Evolutionary conservation across 179 eudicot genomes (phyloP).

Genomic region (Carnegiea gigantea): DNA sequence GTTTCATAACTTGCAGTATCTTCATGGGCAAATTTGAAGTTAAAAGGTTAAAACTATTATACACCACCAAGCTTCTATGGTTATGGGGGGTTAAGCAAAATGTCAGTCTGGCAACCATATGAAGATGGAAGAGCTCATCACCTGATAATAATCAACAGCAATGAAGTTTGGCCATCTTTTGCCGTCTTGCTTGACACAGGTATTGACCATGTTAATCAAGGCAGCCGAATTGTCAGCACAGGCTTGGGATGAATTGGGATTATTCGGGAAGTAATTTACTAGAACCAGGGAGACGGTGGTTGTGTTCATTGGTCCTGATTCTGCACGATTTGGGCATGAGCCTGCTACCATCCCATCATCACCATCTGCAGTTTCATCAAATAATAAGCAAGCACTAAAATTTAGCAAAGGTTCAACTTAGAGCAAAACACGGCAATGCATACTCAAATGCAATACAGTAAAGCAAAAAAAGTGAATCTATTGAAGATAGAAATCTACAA

Average conservation of each 20-base stretch:
- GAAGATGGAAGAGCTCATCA: not conserved
- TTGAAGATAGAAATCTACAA: not conserved
- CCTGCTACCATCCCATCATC: slow-evolving; percentile 44
- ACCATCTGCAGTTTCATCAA: slow-evolving; percentile 41
- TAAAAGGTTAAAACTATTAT: not conserved
- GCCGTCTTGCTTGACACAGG: slow-evolving; percentile 39
- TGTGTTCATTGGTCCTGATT: slow-evolving; percentile 41
- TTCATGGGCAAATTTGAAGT: not conserved
- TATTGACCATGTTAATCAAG: slow-evolving; percentile 43
- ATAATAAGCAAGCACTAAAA: not conserved
- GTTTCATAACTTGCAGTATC: not conserved
- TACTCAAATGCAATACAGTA: too few relatives aligned
- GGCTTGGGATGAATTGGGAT: slow-evolving; percentile 43
- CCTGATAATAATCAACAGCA: slow-evolving; percentile 56
- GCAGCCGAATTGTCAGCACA: slow-evolving; percentile 55
- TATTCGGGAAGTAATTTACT: slow-evolving; percentile 43
- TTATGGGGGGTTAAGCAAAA: not conserved
- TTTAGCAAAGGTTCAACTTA: not conserved
- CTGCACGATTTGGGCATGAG: slow-evolving; percentile 41
- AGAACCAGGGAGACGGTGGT: slow-evolving; percentile 37
- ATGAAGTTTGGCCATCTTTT: slow-evolving; percentile 59
- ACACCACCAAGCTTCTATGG: not conserved
- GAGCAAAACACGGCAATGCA: too few relatives aligned
- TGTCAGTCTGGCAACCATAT: too few relatives aligned
- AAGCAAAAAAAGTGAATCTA: too few relatives aligned